phyloP scores from a whole-genome alignment of 257 asterid genomes.

The Dorcoceras hygrometricum region DNA sequence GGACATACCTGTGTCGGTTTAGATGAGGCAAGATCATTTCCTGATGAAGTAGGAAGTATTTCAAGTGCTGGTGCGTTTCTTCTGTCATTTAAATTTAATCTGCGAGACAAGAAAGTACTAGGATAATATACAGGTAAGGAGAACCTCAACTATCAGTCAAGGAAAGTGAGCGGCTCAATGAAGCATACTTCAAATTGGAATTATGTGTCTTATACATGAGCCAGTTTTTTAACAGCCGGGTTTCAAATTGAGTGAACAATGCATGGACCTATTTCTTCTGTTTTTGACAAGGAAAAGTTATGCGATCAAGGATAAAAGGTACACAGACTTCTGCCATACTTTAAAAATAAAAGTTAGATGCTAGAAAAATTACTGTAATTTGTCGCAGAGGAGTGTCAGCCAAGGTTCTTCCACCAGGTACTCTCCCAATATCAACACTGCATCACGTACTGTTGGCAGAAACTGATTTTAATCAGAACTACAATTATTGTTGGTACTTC shows the following conservation, averaged over 20 bases:
- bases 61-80: constrained; percentile 32
- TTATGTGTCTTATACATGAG: background rate
- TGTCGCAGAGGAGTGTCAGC: constrained; percentile 68
- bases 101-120: constrained; percentile 31
- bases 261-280: background rate
- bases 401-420: constrained; percentile 90
- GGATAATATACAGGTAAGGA: background rate
- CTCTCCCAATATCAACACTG: constrained; percentile 75
- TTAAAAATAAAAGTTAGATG: background rate
- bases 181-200: background rate
- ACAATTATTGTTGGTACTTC: constrained; percentile 8
- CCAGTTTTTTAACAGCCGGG: background rate
- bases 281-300: no score
- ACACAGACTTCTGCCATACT: background rate
- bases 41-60: constrained; percentile 37
- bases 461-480: constrained; percentile 29
- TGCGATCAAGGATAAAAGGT: background rate
- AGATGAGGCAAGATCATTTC: constrained; percentile 37
- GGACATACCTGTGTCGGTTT: constrained; percentile 51
- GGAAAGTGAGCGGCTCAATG: background rate
- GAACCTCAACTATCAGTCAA: background rate
- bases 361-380: constrained; percentile 54
- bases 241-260: background rate
- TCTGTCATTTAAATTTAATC: constrained; percentile 53
- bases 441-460: constrained; percentile 54